Percentiles rank a stretch among this genome's conserved stretches.
These are phyloP conservation scores for Kluyveromyces marxianus DNA, from an alignment of 1,139 yeast species.

Conservation along the genomic window DNA sequence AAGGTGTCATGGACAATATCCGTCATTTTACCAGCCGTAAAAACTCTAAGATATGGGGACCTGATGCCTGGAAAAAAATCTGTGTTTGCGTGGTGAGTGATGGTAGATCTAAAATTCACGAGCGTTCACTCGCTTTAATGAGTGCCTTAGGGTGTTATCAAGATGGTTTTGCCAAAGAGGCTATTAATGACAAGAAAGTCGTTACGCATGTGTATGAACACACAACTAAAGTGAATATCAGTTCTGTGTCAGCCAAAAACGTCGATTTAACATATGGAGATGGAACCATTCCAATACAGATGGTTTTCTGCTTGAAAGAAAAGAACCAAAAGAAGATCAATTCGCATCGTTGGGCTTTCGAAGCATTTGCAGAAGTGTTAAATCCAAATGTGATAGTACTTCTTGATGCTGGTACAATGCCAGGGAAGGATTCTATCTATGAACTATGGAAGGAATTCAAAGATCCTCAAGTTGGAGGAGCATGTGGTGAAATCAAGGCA, in stretches of 20 bases:
- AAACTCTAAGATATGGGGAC: constrained; percentile 68
- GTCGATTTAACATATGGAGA: constrained; percentile 41
- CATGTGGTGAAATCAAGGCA: constrained; percentile 89
- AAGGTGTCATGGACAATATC: constrained; percentile 87
- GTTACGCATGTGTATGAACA: constrained; percentile 90
- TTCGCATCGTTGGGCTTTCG: constrained; percentile 94
- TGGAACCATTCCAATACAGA: constrained; percentile 80
- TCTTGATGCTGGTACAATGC: constrained; percentile 93
- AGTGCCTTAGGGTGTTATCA: constrained; percentile 94
- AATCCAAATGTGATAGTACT: constrained; percentile 81
- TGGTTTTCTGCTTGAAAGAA: constrained; percentile 81
- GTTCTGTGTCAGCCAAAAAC: constrained; percentile 62
- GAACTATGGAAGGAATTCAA: constrained; percentile 86
- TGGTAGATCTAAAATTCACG: constrained; percentile 87
- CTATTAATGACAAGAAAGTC: constrained; percentile 79
- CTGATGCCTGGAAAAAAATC: constrained; percentile 88
- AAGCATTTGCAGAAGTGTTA: constrained; percentile 80
- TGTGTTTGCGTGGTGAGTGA: constrained; percentile 88
- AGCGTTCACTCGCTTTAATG: constrained; percentile 71
- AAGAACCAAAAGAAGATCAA: constrained; percentile 85
- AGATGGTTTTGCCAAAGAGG: constrained; percentile 88
- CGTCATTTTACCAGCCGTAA: constrained; percentile 71
- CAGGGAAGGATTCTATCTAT: constrained; percentile 75
- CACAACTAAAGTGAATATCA: constrained; percentile 53
- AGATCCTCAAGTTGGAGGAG: constrained; percentile 85